Evolutionary conservation across 768 basidiomycete genomes (phyloP).

Genomic region (Xerocomellus chrysenteron): DNA sequence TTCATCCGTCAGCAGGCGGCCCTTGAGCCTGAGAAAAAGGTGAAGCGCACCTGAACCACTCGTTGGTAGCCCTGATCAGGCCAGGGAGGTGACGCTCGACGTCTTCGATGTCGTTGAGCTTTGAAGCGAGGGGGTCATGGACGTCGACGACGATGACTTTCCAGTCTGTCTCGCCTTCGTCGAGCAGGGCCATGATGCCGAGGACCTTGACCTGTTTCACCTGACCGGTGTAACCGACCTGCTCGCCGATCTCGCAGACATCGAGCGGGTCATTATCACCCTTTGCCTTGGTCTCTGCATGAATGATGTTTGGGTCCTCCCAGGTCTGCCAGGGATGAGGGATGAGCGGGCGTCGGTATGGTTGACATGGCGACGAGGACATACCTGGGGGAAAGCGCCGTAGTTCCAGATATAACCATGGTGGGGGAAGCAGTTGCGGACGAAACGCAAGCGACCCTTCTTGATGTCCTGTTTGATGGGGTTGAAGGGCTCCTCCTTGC

Average conservation of each 20-base stretch:
- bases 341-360: not conserved
- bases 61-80: constrained; percentile 94
- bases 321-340: constrained; percentile 66
- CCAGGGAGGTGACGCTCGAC: constrained; percentile 98
- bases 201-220: constrained; percentile 99
- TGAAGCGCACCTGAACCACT: constrained; percentile 88
- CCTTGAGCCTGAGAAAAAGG: not conserved
- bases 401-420: constrained; percentile 99
- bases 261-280: constrained; percentile 99
- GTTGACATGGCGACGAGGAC: constrained; percentile 14
- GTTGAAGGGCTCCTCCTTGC: constrained; percentile 97
- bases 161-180: constrained; percentile 99
- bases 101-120: constrained; percentile 98
- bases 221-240: constrained; percentile 95
- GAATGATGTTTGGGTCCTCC: constrained; percentile 87
- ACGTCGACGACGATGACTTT: constrained; percentile 99
- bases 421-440: constrained; percentile 99
- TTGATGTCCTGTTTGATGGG: constrained; percentile 99
- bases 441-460: constrained; percentile 92
- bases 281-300: constrained; percentile 97
- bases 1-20: not conserved
- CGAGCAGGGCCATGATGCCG: constrained; percentile 98
- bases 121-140: constrained; percentile 90
- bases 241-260: constrained; percentile 99
- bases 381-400: constrained; percentile 95